Evolutionary conservation across 2,329 filamentous ascomycete genomes (phyloP).

Genomic region (Lachnellula suecica): DNA sequence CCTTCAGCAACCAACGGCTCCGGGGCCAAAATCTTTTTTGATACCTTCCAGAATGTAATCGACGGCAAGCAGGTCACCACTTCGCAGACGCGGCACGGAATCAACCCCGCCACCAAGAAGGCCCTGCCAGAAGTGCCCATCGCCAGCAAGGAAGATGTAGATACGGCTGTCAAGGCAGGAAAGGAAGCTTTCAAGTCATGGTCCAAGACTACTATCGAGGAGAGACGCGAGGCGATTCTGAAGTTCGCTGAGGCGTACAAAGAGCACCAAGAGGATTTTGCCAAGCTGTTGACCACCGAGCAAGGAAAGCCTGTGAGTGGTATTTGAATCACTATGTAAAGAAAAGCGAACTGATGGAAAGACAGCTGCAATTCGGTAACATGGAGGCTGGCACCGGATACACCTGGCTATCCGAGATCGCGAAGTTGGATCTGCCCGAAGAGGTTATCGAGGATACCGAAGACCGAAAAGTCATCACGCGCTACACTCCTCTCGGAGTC

Average conservation of each 20-base stretch:
- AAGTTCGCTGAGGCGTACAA: constrained; percentile 19
- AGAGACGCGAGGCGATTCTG: constrained; percentile 41
- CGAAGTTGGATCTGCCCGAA: background rate
- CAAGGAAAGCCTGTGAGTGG: constrained; percentile 46
- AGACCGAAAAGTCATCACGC: background rate
- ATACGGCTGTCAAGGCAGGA: constrained; percentile 45
- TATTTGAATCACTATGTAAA: background rate
- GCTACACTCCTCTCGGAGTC: constrained; percentile 25
- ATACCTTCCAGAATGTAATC: constrained; percentile 18
- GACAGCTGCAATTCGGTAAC: background rate
- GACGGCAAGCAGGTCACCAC: constrained; percentile 14
- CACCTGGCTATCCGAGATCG: background rate
- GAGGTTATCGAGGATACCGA: background rate
- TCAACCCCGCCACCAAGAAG: constrained; percentile 17
- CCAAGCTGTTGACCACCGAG: constrained; percentile 44
- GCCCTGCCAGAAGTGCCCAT: constrained; percentile 35
- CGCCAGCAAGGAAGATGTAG: constrained; percentile 40
- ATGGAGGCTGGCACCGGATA: background rate
- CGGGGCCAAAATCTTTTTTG: constrained; percentile 5
- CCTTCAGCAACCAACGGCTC: constrained; percentile 10
- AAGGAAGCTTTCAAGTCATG: constrained; percentile 45
- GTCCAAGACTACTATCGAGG: constrained; percentile 40
- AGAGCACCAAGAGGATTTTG: constrained; percentile 39
- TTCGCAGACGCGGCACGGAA: constrained; percentile 8
- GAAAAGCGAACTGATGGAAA: background rate